Evolutionary conservation across 2,329 filamentous ascomycete genomes (phyloP).

Genomic region (Plenodomus tracheiphilus): DNA sequence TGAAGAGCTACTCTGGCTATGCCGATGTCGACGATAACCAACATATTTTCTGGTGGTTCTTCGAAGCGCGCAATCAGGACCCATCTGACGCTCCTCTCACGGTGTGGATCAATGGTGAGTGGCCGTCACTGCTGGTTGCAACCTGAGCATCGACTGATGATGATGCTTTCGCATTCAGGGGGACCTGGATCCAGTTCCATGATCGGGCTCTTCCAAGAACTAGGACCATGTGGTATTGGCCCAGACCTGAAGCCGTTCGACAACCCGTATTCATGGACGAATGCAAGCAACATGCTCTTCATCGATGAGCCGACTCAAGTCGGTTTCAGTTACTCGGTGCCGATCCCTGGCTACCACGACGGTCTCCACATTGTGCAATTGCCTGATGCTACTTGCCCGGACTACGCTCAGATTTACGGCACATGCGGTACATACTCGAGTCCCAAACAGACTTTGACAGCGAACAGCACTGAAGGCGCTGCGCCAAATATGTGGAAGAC

Average conservation of each 20-base stretch:
- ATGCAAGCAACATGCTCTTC: slow-evolving; percentile 69
- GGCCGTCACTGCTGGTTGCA: too few species aligned
- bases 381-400: slow-evolving; percentile 54
- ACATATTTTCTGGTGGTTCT: slow-evolving; percentile 62
- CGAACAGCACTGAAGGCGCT: slow-evolving; percentile 57
- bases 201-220: slow-evolving; percentile 58
- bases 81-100: slow-evolving; percentile 59
- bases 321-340: slow-evolving; percentile 60
- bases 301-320: slow-evolving; percentile 68
- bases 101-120: slow-evolving; percentile 15
- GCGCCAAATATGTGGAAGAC: slow-evolving; percentile 65
- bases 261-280: slow-evolving; percentile 67
- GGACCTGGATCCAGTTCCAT: slow-evolving; percentile 63
- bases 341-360: slow-evolving; percentile 48
- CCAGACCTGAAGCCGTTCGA: slow-evolving; percentile 53
- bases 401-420: slow-evolving; percentile 49
- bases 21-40: slow-evolving; percentile 56
- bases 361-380: slow-evolving; percentile 48
- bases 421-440: slow-evolving; percentile 62
- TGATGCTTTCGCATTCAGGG: too few species aligned
- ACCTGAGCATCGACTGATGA: too few species aligned
- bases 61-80: slow-evolving; percentile 56
- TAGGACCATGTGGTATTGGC: slow-evolving; percentile 59
- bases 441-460: slow-evolving; percentile 54
- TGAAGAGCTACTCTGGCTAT: slow-evolving; percentile 61